Evolutionary conservation across 192 early-diverging fungal species (phyloP), one percentile per base, ranked within the genome.

Genomic region (Backusella tuberculispora): DNA sequence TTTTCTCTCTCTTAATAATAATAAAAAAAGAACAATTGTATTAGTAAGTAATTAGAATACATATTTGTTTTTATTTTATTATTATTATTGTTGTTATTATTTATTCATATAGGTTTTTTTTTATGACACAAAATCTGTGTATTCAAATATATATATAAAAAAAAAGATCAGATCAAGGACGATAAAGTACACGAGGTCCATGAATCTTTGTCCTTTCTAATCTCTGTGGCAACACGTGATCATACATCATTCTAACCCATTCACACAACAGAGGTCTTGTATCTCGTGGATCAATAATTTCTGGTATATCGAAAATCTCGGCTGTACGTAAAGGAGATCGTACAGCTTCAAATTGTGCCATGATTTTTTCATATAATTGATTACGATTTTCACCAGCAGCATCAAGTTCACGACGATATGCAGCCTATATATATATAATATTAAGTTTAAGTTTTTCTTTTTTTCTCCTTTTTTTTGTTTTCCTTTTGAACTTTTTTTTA

Each of bases 251-350:
- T 37, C 38, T 44, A 12, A 78, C 80, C 80, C 76, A 81, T 0
- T 81, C 80, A 63, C 80, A 81, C 4, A 77, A 17, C 12, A 77
- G 38, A 19, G 76, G 73, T 42, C 80, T 66, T 17, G 80, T 81
- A 46, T 77, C 63, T 13, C 80, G 76, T 34, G 80, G 80, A 65
- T 81, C 80, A 69, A 81, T 81, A 26, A 81, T 74, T 17, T 81
- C 80, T 38, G 75, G 76, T 6, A 81, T 75, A 69, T 81, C 80
- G 67, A 81, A 81, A 19, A 64, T 41, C 48, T 81, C 80, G 0
- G 80, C 80, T 45, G 80, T 81, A 44, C 76, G 37, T 6, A 78
- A 34, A 15, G 80, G 80, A 0, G 80, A 81, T 8, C 80, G 73
- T 5, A 77, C 76, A 14, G 76, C 76, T 68, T 81, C 80, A 41